Evolutionary conservation across 192 early-diverging fungal genomes (phyloP).

Genomic region (Coemansia nantahalensis): DNA sequence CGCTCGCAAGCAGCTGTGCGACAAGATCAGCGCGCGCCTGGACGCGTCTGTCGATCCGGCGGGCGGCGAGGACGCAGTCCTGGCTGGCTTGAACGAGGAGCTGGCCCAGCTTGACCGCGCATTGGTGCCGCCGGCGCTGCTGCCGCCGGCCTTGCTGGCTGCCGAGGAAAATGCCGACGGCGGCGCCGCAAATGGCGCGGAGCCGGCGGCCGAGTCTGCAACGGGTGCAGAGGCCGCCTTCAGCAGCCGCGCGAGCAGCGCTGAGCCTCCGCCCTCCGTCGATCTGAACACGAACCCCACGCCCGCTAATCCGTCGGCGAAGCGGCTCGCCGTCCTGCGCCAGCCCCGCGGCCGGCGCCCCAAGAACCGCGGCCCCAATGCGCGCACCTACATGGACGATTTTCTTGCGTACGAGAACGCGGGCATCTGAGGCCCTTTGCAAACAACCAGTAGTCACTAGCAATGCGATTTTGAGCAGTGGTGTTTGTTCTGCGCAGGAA

Average conservation of each 20-base stretch:
- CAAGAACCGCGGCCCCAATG: constrained; percentile 12
- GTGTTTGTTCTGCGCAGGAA: too few relatives aligned
- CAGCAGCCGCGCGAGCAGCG: constrained; percentile 41
- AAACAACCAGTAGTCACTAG: constrained; percentile 5
- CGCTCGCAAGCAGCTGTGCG: constrained; percentile 23
- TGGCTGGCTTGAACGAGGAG: constrained; percentile 12
- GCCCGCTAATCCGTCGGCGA: background rate
- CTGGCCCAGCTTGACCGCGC: constrained; percentile 21
- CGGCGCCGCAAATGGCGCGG: too few relatives aligned
- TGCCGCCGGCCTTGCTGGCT: constrained; percentile 25
- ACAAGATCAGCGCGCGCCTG: constrained; percentile 17
- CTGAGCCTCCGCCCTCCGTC: constrained; percentile 17
- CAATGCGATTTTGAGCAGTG: too few relatives aligned
- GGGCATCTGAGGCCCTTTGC: too few relatives aligned
- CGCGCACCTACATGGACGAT: constrained; percentile 27
- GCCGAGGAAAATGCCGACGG: constrained; percentile 3
- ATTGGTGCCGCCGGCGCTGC: constrained; percentile 13
- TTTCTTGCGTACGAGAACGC: constrained; percentile 38
- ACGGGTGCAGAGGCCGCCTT: background rate
- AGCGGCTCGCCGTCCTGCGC: constrained; percentile 1
- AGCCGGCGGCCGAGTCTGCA: background rate
- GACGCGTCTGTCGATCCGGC: background rate
- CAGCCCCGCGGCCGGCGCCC: constrained; percentile 28
- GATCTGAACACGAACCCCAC: constrained; percentile 17
- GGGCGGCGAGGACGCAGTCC: constrained; percentile 5